Conservation (phyloP, 495 filamentous ascomycete species). For the Parathielavia appendiculata region DNA sequence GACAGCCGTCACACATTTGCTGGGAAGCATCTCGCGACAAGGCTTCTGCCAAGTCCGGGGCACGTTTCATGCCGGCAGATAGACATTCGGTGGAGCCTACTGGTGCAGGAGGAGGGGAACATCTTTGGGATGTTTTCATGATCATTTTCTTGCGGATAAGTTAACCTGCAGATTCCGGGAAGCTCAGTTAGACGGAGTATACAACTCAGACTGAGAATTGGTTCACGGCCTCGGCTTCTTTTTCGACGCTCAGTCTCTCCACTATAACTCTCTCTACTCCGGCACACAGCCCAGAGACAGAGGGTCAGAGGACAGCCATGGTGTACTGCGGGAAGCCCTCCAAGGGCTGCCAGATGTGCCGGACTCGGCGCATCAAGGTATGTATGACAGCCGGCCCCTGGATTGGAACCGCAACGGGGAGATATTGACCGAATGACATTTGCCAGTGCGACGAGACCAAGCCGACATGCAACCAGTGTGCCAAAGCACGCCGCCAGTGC, state of each 20-base stretch:
- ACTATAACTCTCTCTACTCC: background rate
- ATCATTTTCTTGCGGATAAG: background rate
- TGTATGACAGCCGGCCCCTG: slow-evolving; percentile 16
- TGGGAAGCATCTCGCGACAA: background rate
- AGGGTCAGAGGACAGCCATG: slow-evolving; percentile 39
- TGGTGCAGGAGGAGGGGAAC: background rate
- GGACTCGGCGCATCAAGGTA: slow-evolving; percentile 68
- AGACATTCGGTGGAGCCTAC: background rate
- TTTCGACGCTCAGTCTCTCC: background rate
- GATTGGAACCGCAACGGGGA: background rate
- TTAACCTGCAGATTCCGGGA: too few relatives aligned
- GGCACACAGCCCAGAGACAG: too few relatives aligned
- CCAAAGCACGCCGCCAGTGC: slow-evolving; percentile 60
- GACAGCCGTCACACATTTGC: background rate
- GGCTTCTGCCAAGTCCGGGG: slow-evolving; percentile 4
- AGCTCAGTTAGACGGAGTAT: too few relatives aligned
- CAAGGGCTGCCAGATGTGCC: slow-evolving; percentile 67
- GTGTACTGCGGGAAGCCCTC: slow-evolving; percentile 72
- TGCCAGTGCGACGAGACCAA: slow-evolving; percentile 62
- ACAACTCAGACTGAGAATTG: too few relatives aligned
- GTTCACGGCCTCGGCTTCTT: too few relatives aligned
- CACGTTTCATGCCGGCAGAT: slow-evolving; percentile 19
- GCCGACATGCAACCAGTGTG: slow-evolving; percentile 63
- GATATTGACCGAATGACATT: background rate
- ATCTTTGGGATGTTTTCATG: background rate